These are phyloP conservation scores for Podospora bellae-mahoneyi DNA, from an alignment of 495 filamentous ascomycete species.

Conservation along the genomic window DNA sequence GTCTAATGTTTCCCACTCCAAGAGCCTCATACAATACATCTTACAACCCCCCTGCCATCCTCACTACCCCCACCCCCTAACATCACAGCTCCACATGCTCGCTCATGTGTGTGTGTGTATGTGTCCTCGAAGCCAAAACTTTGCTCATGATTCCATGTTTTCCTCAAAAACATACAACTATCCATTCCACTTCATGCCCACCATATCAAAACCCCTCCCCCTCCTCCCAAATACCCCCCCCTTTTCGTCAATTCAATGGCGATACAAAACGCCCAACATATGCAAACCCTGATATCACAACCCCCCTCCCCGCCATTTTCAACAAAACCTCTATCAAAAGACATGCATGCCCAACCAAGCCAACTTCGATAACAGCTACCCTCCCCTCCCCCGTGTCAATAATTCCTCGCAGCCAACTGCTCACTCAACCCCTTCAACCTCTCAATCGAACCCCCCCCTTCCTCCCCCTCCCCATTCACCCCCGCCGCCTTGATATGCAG, in stretches of 20 bases:
- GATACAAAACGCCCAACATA: background rate
- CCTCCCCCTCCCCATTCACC: constrained; percentile 38
- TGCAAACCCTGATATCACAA: background rate
- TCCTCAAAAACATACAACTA: background rate
- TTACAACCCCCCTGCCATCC: too few species aligned
- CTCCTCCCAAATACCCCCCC: too few species aligned
- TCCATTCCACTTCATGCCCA: background rate
- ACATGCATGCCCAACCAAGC: background rate
- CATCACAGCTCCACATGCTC: too few species aligned
- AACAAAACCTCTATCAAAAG: too few species aligned
- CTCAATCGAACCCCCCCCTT: constrained; percentile 45
- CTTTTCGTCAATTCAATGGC: background rate
- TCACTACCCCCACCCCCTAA: too few species aligned
- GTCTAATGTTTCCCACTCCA: too few species aligned
- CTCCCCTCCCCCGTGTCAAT: background rate
- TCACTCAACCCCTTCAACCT: constrained; percentile 57
- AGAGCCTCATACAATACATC: too few species aligned
- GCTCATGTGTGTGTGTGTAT: too few species aligned
- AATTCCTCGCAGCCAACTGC: constrained; percentile 21
- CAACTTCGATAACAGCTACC: background rate
- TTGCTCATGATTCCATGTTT: too few species aligned
- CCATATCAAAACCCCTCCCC: background rate
- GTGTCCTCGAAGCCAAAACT: too few species aligned
- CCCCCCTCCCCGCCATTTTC: too few species aligned
- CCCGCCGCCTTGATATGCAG: constrained; percentile 74